A percentile compares a stretch with the other conserved stretches of the same genome.
These are phyloP conservation scores for Exophiala sp. DNA, from an alignment of 2,329 filamentous ascomycete species.

Conservation along the genomic window DNA sequence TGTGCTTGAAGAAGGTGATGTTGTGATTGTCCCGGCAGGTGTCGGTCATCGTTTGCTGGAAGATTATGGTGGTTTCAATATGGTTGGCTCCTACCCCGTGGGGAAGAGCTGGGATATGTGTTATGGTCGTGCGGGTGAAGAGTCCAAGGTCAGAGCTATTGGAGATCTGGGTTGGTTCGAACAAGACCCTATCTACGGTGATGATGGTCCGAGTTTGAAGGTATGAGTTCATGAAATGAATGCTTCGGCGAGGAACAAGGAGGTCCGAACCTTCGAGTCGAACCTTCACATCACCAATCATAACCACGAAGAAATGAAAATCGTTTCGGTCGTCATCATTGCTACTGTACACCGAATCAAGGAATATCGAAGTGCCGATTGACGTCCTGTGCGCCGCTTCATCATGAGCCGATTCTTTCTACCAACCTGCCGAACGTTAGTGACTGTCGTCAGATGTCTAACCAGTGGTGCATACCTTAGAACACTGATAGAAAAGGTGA, in stretches of 20 bases:
- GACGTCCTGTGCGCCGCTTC: slow-evolving; percentile 3
- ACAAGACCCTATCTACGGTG: slow-evolving; percentile 59
- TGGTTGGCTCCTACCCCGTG: slow-evolving; percentile 64
- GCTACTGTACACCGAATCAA: neutral
- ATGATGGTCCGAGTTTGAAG: slow-evolving; percentile 50
- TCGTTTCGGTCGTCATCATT: neutral
- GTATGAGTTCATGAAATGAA: slow-evolving; percentile 28
- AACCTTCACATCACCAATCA: neutral
- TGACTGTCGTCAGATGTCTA: slow-evolving; percentile 5
- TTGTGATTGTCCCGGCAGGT: slow-evolving; percentile 63
- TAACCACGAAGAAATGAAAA: neutral
- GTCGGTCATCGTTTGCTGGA: slow-evolving; percentile 62
- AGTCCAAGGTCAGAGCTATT: slow-evolving; percentile 51
- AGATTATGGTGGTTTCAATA: slow-evolving; percentile 53
- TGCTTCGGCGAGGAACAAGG: neutral
- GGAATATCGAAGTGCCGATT: neutral
- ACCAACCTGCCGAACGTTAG: slow-evolving; percentile 39
- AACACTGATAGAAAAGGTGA: slow-evolving; percentile 83
- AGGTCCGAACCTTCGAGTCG: too few species aligned
- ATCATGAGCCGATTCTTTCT: slow-evolving; percentile 31
- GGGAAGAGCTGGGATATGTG: slow-evolving; percentile 66
- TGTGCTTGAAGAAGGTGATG: slow-evolving; percentile 57
- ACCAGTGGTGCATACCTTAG: slow-evolving; percentile 52
- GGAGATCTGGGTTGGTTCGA: slow-evolving; percentile 54
- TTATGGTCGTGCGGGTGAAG: slow-evolving; percentile 59